Conservation (phyloP, 306 rosid genomes). For the Glycyrrhiza uralensis region DNA sequence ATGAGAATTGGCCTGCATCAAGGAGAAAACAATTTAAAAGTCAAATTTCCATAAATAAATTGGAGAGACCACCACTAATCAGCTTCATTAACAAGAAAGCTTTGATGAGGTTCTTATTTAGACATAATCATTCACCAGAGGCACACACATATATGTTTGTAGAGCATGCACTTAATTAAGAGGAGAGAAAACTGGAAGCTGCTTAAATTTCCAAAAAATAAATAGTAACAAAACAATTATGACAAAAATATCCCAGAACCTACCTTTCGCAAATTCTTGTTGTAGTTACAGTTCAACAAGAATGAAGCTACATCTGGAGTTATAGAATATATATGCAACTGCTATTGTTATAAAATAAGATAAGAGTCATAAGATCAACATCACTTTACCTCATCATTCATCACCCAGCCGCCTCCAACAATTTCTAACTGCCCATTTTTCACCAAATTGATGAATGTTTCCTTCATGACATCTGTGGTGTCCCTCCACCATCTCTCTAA, state of each 20-base stretch:
- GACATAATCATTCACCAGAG: not conserved
- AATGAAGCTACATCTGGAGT: not conserved
- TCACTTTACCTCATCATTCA: slow-evolving; percentile 92
- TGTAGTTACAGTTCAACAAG: slow-evolving; percentile 5
- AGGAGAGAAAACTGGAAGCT: not conserved
- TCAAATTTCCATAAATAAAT: slow-evolving; percentile 27
- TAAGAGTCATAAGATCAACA: not conserved
- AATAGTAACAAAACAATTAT: not conserved
- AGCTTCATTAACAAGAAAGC: slow-evolving; percentile 6
- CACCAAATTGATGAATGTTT: slow-evolving; percentile 60
- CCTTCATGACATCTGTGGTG: slow-evolving; percentile 60
- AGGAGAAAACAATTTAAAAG: slow-evolving; percentile 20
- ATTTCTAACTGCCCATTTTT: slow-evolving; percentile 91
- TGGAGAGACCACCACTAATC: not conserved
- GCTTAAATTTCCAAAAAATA: not conserved
- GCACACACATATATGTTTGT: not conserved
- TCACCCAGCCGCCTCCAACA: slow-evolving; percentile 99
- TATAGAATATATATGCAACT: not conserved
- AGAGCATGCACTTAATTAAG: slow-evolving; percentile 2
- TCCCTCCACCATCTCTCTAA: slow-evolving; percentile 99
- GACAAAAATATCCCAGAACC: not conserved
- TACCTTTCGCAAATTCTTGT: not conserved
- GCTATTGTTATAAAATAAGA: not conserved
- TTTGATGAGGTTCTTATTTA: not conserved
- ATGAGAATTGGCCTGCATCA: slow-evolving; percentile 96